Evolutionary conservation across 2,329 filamentous ascomycete genomes (phyloP).

Genomic region (Colletotrichum liriopes): DNA sequence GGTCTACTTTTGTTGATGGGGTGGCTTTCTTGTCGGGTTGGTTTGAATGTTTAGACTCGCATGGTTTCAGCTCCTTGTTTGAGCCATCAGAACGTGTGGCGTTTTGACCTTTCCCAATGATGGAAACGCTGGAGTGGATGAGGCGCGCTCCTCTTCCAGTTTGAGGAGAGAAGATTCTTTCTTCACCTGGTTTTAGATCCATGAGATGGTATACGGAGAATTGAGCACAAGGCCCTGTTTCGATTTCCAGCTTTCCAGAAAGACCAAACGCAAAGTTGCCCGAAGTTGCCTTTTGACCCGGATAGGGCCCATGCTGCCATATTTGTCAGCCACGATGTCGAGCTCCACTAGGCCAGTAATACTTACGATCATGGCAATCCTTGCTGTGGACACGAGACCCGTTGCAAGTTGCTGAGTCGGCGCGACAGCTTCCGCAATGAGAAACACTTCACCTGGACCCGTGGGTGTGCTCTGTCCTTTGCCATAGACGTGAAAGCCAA

Average conservation of each 20-base stretch:
- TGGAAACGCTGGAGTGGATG: neutral
- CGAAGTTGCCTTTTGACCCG: conserved; percentile 65
- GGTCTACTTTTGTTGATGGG: neutral
- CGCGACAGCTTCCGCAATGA: conserved; percentile 64
- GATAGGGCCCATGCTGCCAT: conserved; percentile 60
- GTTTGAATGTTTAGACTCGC: neutral
- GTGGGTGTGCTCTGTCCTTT: conserved; percentile 47
- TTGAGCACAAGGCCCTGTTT: conserved; percentile 54
- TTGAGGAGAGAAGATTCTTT: conserved; percentile 36
- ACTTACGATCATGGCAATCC: conserved; percentile 48
- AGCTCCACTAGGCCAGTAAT: neutral
- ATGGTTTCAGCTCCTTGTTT: accelerated
- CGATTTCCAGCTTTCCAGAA: conserved; percentile 46
- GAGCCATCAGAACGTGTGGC: accelerated
- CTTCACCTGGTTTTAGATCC: conserved; percentile 52
- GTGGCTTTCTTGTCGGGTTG: neutral
- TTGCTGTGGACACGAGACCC: conserved; percentile 49
- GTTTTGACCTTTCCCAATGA: neutral
- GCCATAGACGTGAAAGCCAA: conserved; percentile 62
- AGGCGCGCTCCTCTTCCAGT: neutral
- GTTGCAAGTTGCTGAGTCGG: conserved; percentile 61
- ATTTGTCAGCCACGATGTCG: neutral
- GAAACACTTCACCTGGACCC: conserved; percentile 58
- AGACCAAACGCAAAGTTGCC: conserved; percentile 63
- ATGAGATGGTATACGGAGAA: conserved; percentile 68